Base-by-base conservation (phyloP, 148 eudicot species). In the Bassia scoparia region DNA sequence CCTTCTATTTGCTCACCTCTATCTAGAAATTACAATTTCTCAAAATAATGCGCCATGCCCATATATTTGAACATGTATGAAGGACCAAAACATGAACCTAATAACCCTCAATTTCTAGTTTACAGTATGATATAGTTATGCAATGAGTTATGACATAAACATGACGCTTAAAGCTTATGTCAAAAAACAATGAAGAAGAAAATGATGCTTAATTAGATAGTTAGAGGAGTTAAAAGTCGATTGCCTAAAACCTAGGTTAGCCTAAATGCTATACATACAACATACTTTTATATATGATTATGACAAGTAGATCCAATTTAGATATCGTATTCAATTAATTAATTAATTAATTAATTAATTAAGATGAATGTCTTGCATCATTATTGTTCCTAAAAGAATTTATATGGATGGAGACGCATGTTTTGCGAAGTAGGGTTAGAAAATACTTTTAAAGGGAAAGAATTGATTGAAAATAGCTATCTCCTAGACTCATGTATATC, bases 361-460 rank as follows among this genome's bases (percentile, higher is more conserved):
- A 52, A 52, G 56, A 52, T 7, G 20, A 11, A 26, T 64, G 14
- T 14, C 44, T 27, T 44, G 44, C 12, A 26, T 23, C 48, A 24
- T 66, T 44, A 23, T 66, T 66, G 14, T 24, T 26, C 34, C n/a
- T 15, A 43, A 66, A 66, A 26, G 53, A 24, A 16, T 37, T n/a
- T 2, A 35, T 31, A 63, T 63, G 67, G 67, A 63, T 63, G 48
- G 67, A 63, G 46, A 63, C 46, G 53, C 69, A 66, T 44, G 69
- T 66, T 66, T 44, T 66, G 31, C 35, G 52, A 66, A n/a, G 53
- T 66, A 66, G 53, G 52, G 53, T 66, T 66, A 43, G 43, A 62
- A 15, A 62, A 29, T 53, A 15, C 21, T 49, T 49, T 49, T 49
- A 3, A 0, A 21, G 12, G 53, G 17, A 21, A 21, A 18, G 56